Evolutionary conservation across 345 rosid genomes (phyloP), one percentile per base, ranked within the genome.

Genomic region (Excoecaria agallocha): DNA sequence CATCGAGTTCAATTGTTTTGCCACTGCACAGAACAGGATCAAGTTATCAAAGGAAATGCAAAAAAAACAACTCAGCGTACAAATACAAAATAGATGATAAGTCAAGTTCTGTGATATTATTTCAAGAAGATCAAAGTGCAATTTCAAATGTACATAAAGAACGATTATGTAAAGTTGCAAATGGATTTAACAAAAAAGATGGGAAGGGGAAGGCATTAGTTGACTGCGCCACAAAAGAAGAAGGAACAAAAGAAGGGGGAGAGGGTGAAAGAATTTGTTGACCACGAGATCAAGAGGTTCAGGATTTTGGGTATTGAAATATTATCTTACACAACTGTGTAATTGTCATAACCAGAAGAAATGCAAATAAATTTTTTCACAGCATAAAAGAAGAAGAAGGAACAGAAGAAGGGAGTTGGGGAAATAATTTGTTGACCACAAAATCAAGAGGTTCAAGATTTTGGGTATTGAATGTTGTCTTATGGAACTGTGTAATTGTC

Each of bases 1-100:
- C 98, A 68, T 93, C 99, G 72, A 96, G 97, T 87, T 91, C 99
- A 68, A 96, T 93, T 73, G 97, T 96, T 87, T 96, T 93, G 72
- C 97, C 95, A 82, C 97, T 92, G 91, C 85, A 84, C 54, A 62
- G 70, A 61, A 75, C 17, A 65, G 52, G 60, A 46, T 25, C 43
- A 55, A 12, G 35, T 30, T 50, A 64, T 16, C 17, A 45, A 35
- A 62, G 19, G 4, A 63, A 63, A 55, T 38, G 65, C 41, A 56
- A 46, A 57, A 48, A 39, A 56, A 66, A 59, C 52, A 57, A 6
- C 35, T 43, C 41, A 62, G 35, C 46, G 65, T 30, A 51, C 20
- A 57, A 16, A 65, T 19, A 19, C 48, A 62, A 30, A 30, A 41
- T 1, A 12, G 2, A 10, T 49, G 20, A 43, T 8, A 2, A 8